These are phyloP conservation scores for Fusarium sp. DNA, from an alignment of 2,329 filamentous ascomycete genomes.

Conservation along the genomic window DNA sequence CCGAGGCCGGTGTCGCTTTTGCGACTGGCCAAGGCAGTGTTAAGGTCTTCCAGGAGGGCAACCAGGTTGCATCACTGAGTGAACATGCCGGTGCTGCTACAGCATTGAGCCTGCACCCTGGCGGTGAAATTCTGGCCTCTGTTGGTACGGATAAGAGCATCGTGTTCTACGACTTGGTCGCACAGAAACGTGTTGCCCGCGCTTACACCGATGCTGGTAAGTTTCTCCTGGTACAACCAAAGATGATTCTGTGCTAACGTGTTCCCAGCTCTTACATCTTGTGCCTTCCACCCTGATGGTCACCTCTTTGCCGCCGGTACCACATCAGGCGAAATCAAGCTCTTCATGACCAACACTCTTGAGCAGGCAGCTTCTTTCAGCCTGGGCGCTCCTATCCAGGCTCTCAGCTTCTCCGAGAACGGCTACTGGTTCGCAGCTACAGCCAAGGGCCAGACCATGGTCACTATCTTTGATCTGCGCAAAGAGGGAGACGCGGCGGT, in stretches of 20 bases:
- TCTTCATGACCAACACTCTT: conserved; percentile 87
- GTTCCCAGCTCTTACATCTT: conserved; percentile 73
- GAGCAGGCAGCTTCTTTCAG: conserved; percentile 79
- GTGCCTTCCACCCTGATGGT: conserved; percentile 95
- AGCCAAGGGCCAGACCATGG: conserved; percentile 78
- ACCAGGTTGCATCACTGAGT: conserved; percentile 74
- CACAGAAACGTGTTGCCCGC: conserved; percentile 76
- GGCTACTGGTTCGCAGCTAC: conserved; percentile 94
- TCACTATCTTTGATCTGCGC: conserved; percentile 91
- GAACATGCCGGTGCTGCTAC: conserved; percentile 86
- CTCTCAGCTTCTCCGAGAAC: conserved; percentile 91
- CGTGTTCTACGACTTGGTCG: conserved; percentile 83
- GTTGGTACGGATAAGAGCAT: conserved; percentile 93
- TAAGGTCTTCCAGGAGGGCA: conserved; percentile 80
- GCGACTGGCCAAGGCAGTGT: conserved; percentile 80
- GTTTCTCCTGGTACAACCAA: conserved; percentile 47
- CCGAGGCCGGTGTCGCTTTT: conserved; percentile 74
- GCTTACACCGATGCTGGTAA: conserved; percentile 83
- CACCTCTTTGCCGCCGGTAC: conserved; percentile 89
- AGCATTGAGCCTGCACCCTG: conserved; percentile 82
- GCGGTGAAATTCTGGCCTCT: conserved; percentile 84
- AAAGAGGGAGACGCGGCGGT: conserved; percentile 86
- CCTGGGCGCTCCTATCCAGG: conserved; percentile 75
- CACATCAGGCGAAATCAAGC: conserved; percentile 81
- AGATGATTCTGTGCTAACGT: conserved; percentile 3